Evolutionary conservation across 306 rosid genomes (phyloP).

Genomic region (Abrus pulchellus): DNA sequence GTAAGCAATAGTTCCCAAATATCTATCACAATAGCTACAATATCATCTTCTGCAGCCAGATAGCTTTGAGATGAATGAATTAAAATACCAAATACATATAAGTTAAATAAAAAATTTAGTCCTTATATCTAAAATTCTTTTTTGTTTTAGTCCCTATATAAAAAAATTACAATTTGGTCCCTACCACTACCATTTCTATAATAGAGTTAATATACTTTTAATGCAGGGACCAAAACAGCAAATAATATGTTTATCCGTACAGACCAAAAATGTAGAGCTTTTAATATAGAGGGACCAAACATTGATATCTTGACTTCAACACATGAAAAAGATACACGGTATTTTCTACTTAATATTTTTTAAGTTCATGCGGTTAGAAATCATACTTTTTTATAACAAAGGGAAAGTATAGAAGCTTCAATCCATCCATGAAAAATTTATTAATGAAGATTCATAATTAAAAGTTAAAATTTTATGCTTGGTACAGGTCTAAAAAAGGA

Average conservation of each 20-base stretch:
- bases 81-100: conserved; percentile 1
- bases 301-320: neutral
- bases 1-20: conserved; percentile 19
- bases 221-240: too few species aligned
- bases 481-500: neutral
- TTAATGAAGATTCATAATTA: neutral
- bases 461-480: conserved; percentile 6
- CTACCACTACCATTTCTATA: too few species aligned
- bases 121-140: too few species aligned
- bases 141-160: too few species aligned
- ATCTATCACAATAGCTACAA: conserved; percentile 13
- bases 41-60: conserved; percentile 1
- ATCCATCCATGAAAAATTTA: neutral
- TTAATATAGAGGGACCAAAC: neutral
- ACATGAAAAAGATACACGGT: neutral
- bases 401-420: neutral
- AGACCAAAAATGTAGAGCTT: too few species aligned
- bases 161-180: too few species aligned
- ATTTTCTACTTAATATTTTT: conserved; percentile 4
- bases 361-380: conserved; percentile 6
- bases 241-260: too few species aligned
- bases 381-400: neutral
- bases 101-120: too few species aligned
- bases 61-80: conserved; percentile 11
- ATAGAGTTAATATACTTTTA: too few species aligned